A percentile compares a stretch with the other conserved stretches of the same genome.
phyloP scores from a whole-genome alignment of 805 yeast species.

The Saturnispora quitensis region DNA sequence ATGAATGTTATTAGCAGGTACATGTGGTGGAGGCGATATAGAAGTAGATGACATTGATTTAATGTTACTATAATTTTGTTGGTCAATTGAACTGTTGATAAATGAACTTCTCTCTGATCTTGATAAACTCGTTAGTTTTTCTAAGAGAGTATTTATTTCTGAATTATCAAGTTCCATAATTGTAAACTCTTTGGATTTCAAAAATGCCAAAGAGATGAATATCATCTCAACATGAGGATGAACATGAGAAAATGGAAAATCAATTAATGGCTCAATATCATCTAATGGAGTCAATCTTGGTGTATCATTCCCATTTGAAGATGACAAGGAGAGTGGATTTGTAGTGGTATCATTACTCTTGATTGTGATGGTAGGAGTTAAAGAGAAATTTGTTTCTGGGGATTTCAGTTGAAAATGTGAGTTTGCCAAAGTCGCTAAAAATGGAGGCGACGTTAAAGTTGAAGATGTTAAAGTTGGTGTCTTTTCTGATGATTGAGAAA shows the following conservation, averaged over 20 bases:
- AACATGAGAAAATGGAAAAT: conserved; percentile 47
- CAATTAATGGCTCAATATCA: conserved; percentile 20
- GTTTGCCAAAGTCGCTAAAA: conserved; percentile 1
- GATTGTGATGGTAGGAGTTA: conserved; percentile 4
- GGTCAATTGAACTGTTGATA: conserved; percentile 14
- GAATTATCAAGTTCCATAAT: conserved; percentile 83
- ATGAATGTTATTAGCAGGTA: neutral
- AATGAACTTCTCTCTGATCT: conserved; percentile 18
- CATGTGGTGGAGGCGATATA: neutral
- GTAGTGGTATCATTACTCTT: neutral
- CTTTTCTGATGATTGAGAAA: conserved; percentile 16
- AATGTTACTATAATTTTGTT: neutral
- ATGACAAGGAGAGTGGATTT: neutral
- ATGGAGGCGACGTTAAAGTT: conserved; percentile 11
- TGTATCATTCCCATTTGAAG: neutral
- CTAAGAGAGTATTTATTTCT: conserved; percentile 73
- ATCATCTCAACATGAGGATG: conserved; percentile 72
- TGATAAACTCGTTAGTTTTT: conserved; percentile 41
- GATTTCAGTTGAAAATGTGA: neutral
- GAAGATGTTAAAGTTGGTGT: conserved; percentile 24
- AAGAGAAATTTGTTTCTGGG: conserved; percentile 1
- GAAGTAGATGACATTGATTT: neutral
- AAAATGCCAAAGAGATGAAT: conserved; percentile 67
- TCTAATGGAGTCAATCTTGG: conserved; percentile 7
- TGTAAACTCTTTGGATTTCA: conserved; percentile 70